Evolutionary conservation across 805 yeast genomes (phyloP).

Genomic region (Clavispora santaluciae): DNA sequence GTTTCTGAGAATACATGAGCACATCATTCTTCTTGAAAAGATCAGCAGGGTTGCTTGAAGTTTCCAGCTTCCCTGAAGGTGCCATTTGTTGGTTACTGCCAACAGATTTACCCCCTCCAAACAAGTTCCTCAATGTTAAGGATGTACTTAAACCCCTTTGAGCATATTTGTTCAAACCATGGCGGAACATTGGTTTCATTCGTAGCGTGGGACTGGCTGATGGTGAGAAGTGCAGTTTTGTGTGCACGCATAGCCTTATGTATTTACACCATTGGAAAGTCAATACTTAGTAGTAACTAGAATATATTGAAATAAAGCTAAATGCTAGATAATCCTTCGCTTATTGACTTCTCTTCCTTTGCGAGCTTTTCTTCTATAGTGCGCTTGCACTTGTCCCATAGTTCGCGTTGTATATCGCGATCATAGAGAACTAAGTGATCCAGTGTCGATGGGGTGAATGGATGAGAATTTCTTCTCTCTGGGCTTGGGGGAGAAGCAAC

Average conservation of each 20-base stretch:
- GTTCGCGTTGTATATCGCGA: slow-evolving; percentile 11
- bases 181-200: background rate
- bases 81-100: slow-evolving; percentile 14
- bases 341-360: slow-evolving; percentile 1
- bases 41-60: slow-evolving; percentile 40
- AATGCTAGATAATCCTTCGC: no score
- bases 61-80: slow-evolving; percentile 35
- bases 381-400: slow-evolving; percentile 26
- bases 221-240: background rate
- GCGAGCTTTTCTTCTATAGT: slow-evolving; percentile 23
- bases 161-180: background rate
- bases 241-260: background rate
- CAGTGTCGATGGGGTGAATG: background rate
- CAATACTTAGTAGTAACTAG: no score
- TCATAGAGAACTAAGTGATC: background rate
- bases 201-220: background rate
- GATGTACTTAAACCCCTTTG: background rate
- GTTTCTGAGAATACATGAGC: slow-evolving; percentile 37
- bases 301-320: no score
- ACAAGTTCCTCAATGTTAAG: slow-evolving; percentile 12
- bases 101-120: slow-evolving; percentile 26
- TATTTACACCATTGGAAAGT: no score
- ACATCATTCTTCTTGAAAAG: slow-evolving; percentile 40
- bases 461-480: background rate
- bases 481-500: slow-evolving; percentile 15